Conservation (phyloP, 225 moss, liverwort and hornwort genomes). For the Rhytidiadelphus loreus region DNA sequence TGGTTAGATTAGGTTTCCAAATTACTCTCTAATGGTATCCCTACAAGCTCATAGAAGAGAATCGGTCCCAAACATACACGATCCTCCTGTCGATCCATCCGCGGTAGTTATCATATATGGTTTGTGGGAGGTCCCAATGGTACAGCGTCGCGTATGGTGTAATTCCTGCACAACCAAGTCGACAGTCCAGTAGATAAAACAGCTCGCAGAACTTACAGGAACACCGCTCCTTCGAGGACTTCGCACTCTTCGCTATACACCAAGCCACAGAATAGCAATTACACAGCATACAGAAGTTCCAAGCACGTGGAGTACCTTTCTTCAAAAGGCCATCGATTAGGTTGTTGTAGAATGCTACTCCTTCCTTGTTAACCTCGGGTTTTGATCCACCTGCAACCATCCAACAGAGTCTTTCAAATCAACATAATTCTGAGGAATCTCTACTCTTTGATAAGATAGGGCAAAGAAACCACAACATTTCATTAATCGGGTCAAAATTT, state of each 20-base stretch:
- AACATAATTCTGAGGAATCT: not conserved
- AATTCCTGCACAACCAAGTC: conserved; percentile 38
- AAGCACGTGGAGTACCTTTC: conserved; percentile 37
- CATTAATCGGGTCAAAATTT: not conserved
- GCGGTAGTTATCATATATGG: conserved; percentile 37
- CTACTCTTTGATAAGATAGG: not conserved
- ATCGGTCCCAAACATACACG: conserved; percentile 38
- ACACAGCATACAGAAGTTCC: not conserved
- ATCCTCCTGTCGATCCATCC: conserved; percentile 66
- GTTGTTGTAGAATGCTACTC: conserved; percentile 69
- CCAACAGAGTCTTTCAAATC: not conserved
- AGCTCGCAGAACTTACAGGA: not conserved
- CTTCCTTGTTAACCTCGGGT: conserved; percentile 55
- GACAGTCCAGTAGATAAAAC: not conserved
- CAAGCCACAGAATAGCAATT: not conserved
- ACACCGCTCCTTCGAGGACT: not conserved
- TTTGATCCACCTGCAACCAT: conserved; percentile 47
- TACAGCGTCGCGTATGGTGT: conserved; percentile 72
- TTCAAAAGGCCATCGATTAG: conserved; percentile 62
- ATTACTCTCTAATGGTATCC: not conserved
- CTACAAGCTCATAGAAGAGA: not conserved
- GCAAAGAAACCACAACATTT: not conserved
- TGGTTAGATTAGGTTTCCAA: not conserved
- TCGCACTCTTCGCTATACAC: not conserved
- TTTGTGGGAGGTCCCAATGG: conserved; percentile 93